Conservation (phyloP, 2,329 filamentous ascomycete species). For the Keithomyces neogunnii region DNA sequence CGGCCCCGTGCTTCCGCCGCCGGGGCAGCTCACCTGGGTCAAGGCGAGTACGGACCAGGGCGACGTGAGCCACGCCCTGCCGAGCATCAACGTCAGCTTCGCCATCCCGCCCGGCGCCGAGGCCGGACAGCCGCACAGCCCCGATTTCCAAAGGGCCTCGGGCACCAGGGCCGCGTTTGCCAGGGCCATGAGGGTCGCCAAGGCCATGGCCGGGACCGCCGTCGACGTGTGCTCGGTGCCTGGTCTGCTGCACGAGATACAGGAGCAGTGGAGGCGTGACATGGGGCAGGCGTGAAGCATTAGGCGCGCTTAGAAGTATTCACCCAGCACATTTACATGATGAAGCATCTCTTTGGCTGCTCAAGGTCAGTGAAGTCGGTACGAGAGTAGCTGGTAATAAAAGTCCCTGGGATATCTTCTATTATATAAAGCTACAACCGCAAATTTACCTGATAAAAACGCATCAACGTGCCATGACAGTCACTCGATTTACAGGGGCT, state of each 20-base stretch:
- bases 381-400: too few species aligned
- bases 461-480: too few species aligned
- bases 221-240: constrained; percentile 36
- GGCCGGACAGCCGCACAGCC: constrained; percentile 38
- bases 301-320: neutral
- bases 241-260: constrained; percentile 30
- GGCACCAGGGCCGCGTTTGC: constrained; percentile 37
- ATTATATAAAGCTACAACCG: too few species aligned
- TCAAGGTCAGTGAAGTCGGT: too few species aligned
- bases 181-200: constrained; percentile 33
- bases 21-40: constrained; percentile 17
- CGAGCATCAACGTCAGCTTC: constrained; percentile 44
- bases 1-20: constrained; percentile 22
- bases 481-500: too few species aligned
- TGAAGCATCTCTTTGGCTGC: too few species aligned
- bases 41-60: constrained; percentile 51
- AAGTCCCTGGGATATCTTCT: too few species aligned
- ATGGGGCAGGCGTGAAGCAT: neutral
- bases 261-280: constrained; percentile 14
- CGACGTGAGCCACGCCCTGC: constrained; percentile 48
- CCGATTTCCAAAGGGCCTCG: constrained; percentile 41
- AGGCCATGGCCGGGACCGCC: constrained; percentile 38
- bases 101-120: constrained; percentile 32
- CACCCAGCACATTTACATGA: too few species aligned
- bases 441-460: too few species aligned